These are phyloP conservation scores for Pugionium cornutum DNA, from an alignment of 345 rosid genomes.

Conservation along the genomic window DNA sequence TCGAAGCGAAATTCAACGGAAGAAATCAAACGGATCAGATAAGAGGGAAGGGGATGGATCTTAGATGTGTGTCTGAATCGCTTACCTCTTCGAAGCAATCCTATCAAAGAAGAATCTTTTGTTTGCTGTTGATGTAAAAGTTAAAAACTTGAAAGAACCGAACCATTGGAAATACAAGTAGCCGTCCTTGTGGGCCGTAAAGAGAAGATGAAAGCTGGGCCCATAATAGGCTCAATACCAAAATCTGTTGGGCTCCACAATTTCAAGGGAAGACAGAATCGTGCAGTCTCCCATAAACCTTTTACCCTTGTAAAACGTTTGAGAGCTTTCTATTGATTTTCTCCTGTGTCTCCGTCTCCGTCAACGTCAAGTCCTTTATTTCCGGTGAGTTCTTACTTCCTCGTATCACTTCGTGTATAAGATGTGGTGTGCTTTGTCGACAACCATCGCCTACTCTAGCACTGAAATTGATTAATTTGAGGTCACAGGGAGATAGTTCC, in stretches of 20 bases:
- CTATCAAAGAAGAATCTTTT: no score
- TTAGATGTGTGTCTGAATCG: constrained; percentile 21
- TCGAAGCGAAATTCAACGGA: background rate
- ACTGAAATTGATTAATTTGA: no score
- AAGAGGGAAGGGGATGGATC: constrained; percentile 11
- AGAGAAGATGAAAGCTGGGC: background rate
- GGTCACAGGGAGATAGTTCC: no score
- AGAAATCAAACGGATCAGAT: background rate
- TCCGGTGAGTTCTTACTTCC: constrained; percentile 18
- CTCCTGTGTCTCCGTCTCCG: background rate
- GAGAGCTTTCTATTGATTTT: constrained; percentile 1
- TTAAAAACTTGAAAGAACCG: no score
- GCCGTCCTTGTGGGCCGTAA: background rate
- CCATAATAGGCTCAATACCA: background rate
- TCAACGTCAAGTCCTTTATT: background rate
- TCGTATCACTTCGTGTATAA: background rate
- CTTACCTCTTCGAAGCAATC: constrained; percentile 20
- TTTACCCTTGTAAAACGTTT: no score
- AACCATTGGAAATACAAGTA: no score
- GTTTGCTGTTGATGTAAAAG: no score
- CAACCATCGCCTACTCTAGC: no score
- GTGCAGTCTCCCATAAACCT: background rate
- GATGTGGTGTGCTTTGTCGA: background rate
- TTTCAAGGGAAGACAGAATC: background rate
- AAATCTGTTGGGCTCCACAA: background rate